A percentile compares a stretch with the other conserved stretches of the same genome.
These are phyloP conservation scores for Hemisphaericaspora nanyangensis DNA, from an alignment of 805 yeast species.

Conservation along the genomic window DNA sequence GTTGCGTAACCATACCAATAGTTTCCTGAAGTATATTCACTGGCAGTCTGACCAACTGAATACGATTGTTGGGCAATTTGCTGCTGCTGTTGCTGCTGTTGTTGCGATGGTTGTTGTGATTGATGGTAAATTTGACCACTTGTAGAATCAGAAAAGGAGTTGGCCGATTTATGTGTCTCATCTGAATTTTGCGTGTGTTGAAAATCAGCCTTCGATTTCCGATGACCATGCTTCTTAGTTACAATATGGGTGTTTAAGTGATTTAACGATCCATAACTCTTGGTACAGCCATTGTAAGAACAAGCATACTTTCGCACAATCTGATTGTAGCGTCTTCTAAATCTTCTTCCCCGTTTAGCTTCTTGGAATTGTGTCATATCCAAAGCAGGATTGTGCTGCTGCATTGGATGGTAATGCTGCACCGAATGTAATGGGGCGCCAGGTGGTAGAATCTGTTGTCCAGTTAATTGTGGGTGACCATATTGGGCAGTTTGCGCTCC, in stretches of 20 bases:
- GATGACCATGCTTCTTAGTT: conserved; percentile 42
- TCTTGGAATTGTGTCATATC: conserved; percentile 15
- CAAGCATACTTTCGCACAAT: conserved; percentile 33
- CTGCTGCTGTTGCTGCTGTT: neutral
- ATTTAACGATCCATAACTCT: conserved; percentile 40
- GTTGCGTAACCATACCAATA: conserved; percentile 10
- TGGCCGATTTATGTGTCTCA: neutral
- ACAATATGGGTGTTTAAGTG: conserved; percentile 44
- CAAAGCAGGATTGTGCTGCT: conserved; percentile 3
- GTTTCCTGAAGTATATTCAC: conserved; percentile 7
- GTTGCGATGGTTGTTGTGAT: conserved; percentile 4
- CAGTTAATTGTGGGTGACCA: neutral
- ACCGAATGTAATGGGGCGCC: neutral
- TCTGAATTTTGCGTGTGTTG: conserved; percentile 11
- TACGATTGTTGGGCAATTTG: neutral
- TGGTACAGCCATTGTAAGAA: conserved; percentile 35
- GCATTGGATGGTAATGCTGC: conserved; percentile 1
- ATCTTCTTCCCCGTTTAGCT: conserved; percentile 28
- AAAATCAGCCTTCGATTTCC: conserved; percentile 40
- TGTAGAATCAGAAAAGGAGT: neutral
- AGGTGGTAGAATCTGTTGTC: neutral
- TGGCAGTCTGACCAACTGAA: conserved; percentile 1
- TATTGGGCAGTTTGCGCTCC: neutral
- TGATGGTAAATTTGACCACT: neutral
- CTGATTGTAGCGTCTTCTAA: conserved; percentile 34